phyloP scores from a whole-genome alignment of 2,329 filamentous ascomycete genomes.

The Xylariaceae sp. region DNA sequence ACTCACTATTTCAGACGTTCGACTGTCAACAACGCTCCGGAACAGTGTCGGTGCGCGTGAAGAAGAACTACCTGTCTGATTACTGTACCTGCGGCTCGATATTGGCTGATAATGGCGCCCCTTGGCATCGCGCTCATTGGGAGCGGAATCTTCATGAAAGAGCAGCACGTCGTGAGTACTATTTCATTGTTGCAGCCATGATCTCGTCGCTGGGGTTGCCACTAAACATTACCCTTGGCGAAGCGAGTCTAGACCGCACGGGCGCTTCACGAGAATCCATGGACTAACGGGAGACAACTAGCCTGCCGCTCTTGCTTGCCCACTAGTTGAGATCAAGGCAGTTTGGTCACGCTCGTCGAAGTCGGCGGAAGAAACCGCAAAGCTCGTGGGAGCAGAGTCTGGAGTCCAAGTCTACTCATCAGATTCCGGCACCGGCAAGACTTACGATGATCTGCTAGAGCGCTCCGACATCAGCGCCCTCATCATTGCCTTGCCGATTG shows the following conservation, averaged over 20 bases:
- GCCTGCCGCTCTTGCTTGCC: slow-evolving; percentile 48
- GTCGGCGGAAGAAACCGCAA: slow-evolving; percentile 41
- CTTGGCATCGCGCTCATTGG: slow-evolving; percentile 54
- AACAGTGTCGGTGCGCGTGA: too few species aligned
- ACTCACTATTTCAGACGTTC: too few species aligned
- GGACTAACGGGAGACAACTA: slow-evolving; percentile 18
- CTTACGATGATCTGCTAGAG: slow-evolving; percentile 41
- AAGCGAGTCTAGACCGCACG: not conserved
- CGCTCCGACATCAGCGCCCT: slow-evolving; percentile 43
- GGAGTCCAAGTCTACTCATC: slow-evolving; percentile 28
- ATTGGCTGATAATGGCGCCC: slow-evolving; percentile 25
- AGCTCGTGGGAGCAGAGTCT: slow-evolving; percentile 25
- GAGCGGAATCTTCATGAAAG: slow-evolving; percentile 53
- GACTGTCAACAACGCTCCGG: too few species aligned
- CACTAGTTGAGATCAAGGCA: slow-evolving; percentile 47
- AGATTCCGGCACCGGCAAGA: slow-evolving; percentile 32
- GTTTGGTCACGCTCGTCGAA: slow-evolving; percentile 52
- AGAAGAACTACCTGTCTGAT: too few species aligned
- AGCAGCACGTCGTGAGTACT: slow-evolving; percentile 45
- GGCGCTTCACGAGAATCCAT: not conserved
- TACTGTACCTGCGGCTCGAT: not conserved
- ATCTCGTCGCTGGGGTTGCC: not conserved
- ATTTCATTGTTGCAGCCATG: not conserved
- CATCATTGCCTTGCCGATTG: slow-evolving; percentile 53
- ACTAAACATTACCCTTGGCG: too few species aligned